These are phyloP conservation scores for Fusarium azukiicola DNA, from an alignment of 2,329 filamentous ascomycete species.

Conservation along the genomic window DNA sequence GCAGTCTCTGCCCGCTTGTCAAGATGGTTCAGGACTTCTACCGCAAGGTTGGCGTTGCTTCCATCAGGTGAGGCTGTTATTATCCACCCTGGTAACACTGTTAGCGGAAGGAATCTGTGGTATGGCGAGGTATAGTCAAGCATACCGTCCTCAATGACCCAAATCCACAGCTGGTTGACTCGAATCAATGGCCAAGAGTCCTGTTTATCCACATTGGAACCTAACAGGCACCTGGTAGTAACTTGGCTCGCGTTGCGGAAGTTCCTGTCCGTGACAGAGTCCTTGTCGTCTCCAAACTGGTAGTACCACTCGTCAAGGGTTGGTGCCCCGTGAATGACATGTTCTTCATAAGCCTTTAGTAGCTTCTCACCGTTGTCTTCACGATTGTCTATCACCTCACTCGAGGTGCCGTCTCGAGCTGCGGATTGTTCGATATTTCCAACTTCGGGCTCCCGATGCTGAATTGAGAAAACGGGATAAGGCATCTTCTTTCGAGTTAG, in stretches of 20 bases:
- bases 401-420: neutral
- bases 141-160: slow-evolving; percentile 40
- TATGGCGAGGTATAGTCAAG: neutral
- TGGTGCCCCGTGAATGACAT: slow-evolving; percentile 32
- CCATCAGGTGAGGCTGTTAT: neutral
- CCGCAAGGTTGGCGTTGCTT: neutral
- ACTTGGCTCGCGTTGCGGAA: slow-evolving; percentile 39
- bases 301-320: slow-evolving; percentile 48
- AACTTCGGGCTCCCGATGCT: no score
- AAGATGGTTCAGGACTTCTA: slow-evolving; percentile 11
- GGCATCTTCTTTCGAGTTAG: no score
- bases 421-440: neutral
- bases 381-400: accelerated
- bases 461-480: no score
- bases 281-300: slow-evolving; percentile 26
- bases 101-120: neutral
- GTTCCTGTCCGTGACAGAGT: neutral
- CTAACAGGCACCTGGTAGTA: slow-evolving; percentile 18
- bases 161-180: slow-evolving; percentile 48
- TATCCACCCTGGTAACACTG: neutral
- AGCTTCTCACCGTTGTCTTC: accelerated
- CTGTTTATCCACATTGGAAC: neutral
- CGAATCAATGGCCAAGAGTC: slow-evolving; percentile 27
- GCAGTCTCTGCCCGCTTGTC: neutral
- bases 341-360: slow-evolving; percentile 8